Evolutionary conservation across 2,329 filamentous ascomycete genomes (phyloP).

Genomic region (Cyphellophora attinorum): DNA sequence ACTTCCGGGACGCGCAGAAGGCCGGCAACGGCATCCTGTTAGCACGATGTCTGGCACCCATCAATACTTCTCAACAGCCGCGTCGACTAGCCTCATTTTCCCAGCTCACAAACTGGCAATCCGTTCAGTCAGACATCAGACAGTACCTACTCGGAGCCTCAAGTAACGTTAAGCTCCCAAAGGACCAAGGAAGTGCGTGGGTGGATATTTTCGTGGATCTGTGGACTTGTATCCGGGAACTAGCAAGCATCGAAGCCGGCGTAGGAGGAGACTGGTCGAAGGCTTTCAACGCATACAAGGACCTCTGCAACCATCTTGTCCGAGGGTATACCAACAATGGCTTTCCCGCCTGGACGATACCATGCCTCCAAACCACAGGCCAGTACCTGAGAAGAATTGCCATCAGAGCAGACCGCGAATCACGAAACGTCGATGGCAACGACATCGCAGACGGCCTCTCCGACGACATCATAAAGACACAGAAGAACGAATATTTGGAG

Average conservation of each 20-base stretch:
- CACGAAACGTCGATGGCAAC: slow-evolving; percentile 36
- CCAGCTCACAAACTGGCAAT: slow-evolving; percentile 58
- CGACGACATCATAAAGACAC: slow-evolving; percentile 74
- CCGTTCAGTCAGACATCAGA: slow-evolving; percentile 60
- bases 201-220: slow-evolving; percentile 72
- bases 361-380: slow-evolving; percentile 76
- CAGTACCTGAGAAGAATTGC: slow-evolving; percentile 83
- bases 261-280: slow-evolving; percentile 58
- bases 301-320: slow-evolving; percentile 65
- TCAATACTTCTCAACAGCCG: slow-evolving; percentile 52
- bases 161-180: slow-evolving; percentile 45
- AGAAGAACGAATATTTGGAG: slow-evolving; percentile 76
- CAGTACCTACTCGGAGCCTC: slow-evolving; percentile 58
- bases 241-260: slow-evolving; percentile 56
- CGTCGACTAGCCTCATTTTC: slow-evolving; percentile 61
- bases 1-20: slow-evolving; percentile 62
- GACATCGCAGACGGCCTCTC: slow-evolving; percentile 49
- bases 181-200: slow-evolving; percentile 71
- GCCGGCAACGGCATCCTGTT: slow-evolving; percentile 61
- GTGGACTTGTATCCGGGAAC: slow-evolving; percentile 71
- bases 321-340: slow-evolving; percentile 68
- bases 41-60: slow-evolving; percentile 64
- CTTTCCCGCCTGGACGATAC: slow-evolving; percentile 86
- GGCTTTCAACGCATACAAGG: slow-evolving; percentile 83
- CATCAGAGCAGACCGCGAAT: slow-evolving; percentile 75